A percentile compares a stretch with the other conserved stretches of the same genome.
These are phyloP conservation scores for Trypanosoma platydactyli DNA, from an alignment of 208 protist species.

Conservation along the genomic window DNA sequence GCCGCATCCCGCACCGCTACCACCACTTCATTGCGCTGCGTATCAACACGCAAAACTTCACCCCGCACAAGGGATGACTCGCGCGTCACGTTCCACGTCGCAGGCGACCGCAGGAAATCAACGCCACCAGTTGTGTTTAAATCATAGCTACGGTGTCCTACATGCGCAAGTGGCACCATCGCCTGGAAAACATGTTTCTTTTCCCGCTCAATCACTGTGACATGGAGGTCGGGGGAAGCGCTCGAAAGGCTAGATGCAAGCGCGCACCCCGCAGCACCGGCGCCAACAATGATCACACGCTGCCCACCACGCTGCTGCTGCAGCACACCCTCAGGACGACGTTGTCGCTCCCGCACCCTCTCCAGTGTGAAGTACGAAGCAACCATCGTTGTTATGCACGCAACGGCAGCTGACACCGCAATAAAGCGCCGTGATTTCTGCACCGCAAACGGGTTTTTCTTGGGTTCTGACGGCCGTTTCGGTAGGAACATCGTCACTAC, in stretches of 20 bases:
- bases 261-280: slow-evolving; percentile 59
- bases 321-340: slow-evolving; percentile 31
- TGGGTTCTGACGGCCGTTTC: slow-evolving; percentile 27
- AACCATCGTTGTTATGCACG: slow-evolving; percentile 32
- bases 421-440: slow-evolving; percentile 56
- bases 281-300: slow-evolving; percentile 79
- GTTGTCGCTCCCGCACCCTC: slow-evolving; percentile 42
- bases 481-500: slow-evolving; percentile 57
- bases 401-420: slow-evolving; percentile 28
- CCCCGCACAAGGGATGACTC: slow-evolving; percentile 68
- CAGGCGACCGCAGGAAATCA: slow-evolving; percentile 67
- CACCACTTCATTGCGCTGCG: slow-evolving; percentile 47
- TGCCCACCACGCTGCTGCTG: slow-evolving; percentile 33
- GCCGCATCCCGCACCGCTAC: slow-evolving; percentile 44
- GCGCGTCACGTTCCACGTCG: slow-evolving; percentile 78
- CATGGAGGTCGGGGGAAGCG: slow-evolving; percentile 43
- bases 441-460: slow-evolving; percentile 54
- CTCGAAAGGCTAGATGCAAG: slow-evolving; percentile 60
- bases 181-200: slow-evolving; percentile 60
- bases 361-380: slow-evolving; percentile 43
- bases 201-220: slow-evolving; percentile 84
- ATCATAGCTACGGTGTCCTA: slow-evolving; percentile 89
- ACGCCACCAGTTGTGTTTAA: slow-evolving; percentile 68
- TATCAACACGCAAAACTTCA: slow-evolving; percentile 55
- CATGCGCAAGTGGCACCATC: slow-evolving; percentile 66